Evolutionary conservation across 345 rosid genomes (phyloP), one percentile per base, ranked within the genome.

Genomic region (Crucihimalaya himalaica): DNA sequence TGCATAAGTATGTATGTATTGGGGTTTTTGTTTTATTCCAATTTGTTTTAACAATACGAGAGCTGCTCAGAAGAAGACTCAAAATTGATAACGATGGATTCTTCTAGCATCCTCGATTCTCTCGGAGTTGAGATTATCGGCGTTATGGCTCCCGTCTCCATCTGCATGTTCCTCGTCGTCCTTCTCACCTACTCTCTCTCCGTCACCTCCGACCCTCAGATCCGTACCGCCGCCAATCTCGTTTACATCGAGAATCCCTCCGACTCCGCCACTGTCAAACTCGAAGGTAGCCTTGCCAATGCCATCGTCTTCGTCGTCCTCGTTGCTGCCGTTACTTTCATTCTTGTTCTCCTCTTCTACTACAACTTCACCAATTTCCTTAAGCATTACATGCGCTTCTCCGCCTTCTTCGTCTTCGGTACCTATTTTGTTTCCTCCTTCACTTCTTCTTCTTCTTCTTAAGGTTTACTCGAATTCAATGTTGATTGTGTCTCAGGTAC

Each of bases 381-480:
- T 82, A 95, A 95, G 88, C 85, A 92, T 63, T 95, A 95, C 83
- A 85, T 89, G 93, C 91, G 94, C 60, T 95, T 95, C 88, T 95
- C 99, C 23, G 86, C 93, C 47, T 95, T 95, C 74, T 84, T 88
- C 74, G 92, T 90, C 23, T 69, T 95, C 0, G 96, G 96, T 90
- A 53, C 34, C 25, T 18, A n/a, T 37, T 20, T 21, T 2, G 4
- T 59, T 20, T 58, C 16, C 47, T 59, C 4, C 29, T 35, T 3
- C 19, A 4, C 1, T 48, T 51, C 13, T 37, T 1, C 1, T 48
- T 51, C 13, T 37, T 1, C 47, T 18, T 60, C 4, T 34, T 48
- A 34, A 61, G 62, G 58, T 74, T 77, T 77, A 14, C 20, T 64
- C 23, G 21, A 57, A 20, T 27, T 21, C 14, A 9, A 15, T 52